Evolutionary conservation across 352 stramenopile genomes (phyloP).

Genomic region (Phytophthora nicotianae): DNA sequence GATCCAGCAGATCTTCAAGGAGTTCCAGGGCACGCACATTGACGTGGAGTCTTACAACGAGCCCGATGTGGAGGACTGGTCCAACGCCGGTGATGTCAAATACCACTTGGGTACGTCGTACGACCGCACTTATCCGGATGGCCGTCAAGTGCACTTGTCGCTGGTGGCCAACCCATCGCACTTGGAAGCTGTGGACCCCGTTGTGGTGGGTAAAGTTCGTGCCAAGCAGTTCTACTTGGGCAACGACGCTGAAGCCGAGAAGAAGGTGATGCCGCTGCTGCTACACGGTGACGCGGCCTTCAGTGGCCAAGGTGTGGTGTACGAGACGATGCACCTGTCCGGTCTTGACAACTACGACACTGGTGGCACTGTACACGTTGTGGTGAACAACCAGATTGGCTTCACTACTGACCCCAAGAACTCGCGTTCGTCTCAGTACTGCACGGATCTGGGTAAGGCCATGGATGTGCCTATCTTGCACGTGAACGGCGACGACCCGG

Average conservation of each 20-base stretch:
- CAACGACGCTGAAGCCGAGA: slow-evolving; percentile 85
- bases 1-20: slow-evolving; percentile 97
- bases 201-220: slow-evolving; percentile 95
- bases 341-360: slow-evolving; percentile 94
- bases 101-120: slow-evolving; percentile 98
- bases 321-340: slow-evolving; percentile 98
- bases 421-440: slow-evolving; percentile 94
- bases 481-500: slow-evolving; percentile 96
- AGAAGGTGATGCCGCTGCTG: slow-evolving; percentile 94
- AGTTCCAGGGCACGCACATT: slow-evolving; percentile 96
- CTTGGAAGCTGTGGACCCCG: slow-evolving; percentile 96
- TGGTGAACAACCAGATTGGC: slow-evolving; percentile 97
- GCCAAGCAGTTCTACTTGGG: slow-evolving; percentile 98
- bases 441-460: slow-evolving; percentile 96
- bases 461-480: slow-evolving; percentile 94
- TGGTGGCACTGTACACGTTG: slow-evolving; percentile 97
- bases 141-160: slow-evolving; percentile 93
- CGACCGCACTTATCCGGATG: slow-evolving; percentile 95
- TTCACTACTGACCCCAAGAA: slow-evolving; percentile 98
- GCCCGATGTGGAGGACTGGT: slow-evolving; percentile 87
- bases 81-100: slow-evolving; percentile 96
- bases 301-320: slow-evolving; percentile 95
- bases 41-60: slow-evolving; percentile 89
- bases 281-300: slow-evolving; percentile 98
- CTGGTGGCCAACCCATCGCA: slow-evolving; percentile 98